Evolutionary conservation across 768 basidiomycete species (phyloP).

Genomic region (Amanita fuliginea): DNA sequence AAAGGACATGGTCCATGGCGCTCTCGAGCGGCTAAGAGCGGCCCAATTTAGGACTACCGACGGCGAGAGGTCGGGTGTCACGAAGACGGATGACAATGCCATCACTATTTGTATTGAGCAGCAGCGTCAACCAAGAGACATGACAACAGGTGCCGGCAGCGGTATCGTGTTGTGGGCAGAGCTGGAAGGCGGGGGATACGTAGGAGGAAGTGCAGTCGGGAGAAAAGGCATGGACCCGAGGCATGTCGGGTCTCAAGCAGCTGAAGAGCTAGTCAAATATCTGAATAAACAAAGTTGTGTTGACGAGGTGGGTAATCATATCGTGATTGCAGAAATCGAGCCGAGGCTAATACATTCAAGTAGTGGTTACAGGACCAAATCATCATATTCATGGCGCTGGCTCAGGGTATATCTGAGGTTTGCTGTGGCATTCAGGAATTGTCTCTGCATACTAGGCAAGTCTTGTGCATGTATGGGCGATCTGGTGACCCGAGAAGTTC

Average conservation of each 20-base stretch:
- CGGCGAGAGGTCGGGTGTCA: constrained; percentile 3
- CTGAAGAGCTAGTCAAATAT: constrained; percentile 43
- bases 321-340: not conserved
- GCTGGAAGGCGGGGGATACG: constrained; percentile 51
- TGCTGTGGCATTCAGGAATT: constrained; percentile 44
- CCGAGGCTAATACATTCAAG: not conserved
- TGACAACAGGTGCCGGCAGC: constrained; percentile 51
- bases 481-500: not conserved
- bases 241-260: constrained; percentile 49
- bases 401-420: constrained; percentile 50
- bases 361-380: constrained; percentile 61
- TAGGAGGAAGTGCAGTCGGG: constrained; percentile 63
- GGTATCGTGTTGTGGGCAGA: constrained; percentile 72
- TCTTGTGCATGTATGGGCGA: not conserved
- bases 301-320: constrained; percentile 41
- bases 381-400: constrained; percentile 66
- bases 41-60: constrained; percentile 22
- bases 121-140: constrained; percentile 29
- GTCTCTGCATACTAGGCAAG: constrained; percentile 56
- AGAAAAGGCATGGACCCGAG: constrained; percentile 33
- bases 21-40: constrained; percentile 27
- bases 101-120: constrained; percentile 28
- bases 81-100: constrained; percentile 5
- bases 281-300: constrained; percentile 60
- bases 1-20: constrained; percentile 44